Base-by-base conservation (phyloP, 306 rosid genomes). In the Trifolium repens region DNA sequence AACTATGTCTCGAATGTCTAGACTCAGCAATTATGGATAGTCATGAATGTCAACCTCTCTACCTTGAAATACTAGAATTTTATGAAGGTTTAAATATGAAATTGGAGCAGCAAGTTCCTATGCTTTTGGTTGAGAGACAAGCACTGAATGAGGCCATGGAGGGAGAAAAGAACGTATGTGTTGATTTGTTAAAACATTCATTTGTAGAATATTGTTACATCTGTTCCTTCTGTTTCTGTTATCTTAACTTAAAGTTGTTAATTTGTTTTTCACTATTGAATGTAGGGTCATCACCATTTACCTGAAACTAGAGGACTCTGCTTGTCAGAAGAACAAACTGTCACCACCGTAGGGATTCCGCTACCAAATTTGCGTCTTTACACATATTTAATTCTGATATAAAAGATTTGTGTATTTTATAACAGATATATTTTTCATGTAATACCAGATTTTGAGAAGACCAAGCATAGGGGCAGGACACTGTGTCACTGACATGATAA, bases 291-390 rank as follows among this genome's bases (percentile, higher is more conserved):
- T 85, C 99, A 90, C 85, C 98, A 96, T 84, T 75, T 96, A 83
- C 97, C 99, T 9, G 99, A 96, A 90, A 96, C 98, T 17, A 84
- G 99, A 81, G 99, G 99, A 68, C 99, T 96, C 64, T 96, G 99
- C 85, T 85, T 96, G 82, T 96, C 99, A 3, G 99, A 96, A 82
- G 99, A 96, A 75, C 99, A 92, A 84, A 96, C 98, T 17, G 93
- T 92, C 75, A 85, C 98, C 17, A 88, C 93, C 7, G 97, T 94
- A 89, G 27, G 93, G 79, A 70, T 77, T 79, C 80, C 77, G 34
- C 83, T 75, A 68, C 27, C 60, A 47, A 53, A 46, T 60, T 53
- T 60, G 60, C 71, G 64, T 60, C 61, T 61, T 81, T n/a, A n/a
- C 50, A 46, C 44, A 24, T n/a, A n/a, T 22, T 22, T 3, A 55